Conservation (phyloP, 306 rosid genomes). For the Vigna radiata region DNA sequence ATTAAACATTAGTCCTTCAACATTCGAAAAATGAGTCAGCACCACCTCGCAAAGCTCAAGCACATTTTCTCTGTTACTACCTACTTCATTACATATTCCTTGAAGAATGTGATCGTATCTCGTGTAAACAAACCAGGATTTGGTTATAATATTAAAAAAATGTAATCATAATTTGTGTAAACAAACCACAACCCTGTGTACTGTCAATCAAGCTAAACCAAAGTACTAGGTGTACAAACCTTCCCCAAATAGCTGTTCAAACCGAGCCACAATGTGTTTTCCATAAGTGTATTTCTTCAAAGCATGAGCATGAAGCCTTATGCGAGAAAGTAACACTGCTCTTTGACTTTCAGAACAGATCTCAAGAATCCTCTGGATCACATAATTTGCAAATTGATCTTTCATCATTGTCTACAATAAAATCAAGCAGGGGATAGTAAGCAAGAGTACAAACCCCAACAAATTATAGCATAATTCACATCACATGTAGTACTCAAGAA, state of each 20-base stretch:
- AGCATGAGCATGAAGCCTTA: slow-evolving; percentile 66
- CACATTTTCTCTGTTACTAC: not conserved
- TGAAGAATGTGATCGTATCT: slow-evolving; percentile 6
- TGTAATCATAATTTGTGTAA: slow-evolving; percentile 3
- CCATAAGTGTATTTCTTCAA: slow-evolving; percentile 84
- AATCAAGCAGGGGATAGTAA: slow-evolving; percentile 28
- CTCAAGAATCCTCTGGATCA: slow-evolving; percentile 73
- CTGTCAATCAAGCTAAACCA: slow-evolving; percentile 27
- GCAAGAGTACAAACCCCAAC: slow-evolving; percentile 31
- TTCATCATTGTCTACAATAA: slow-evolving; percentile 66
- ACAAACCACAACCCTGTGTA: slow-evolving; percentile 1
- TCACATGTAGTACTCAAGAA: slow-evolving; percentile 11
- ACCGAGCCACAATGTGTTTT: slow-evolving; percentile 77
- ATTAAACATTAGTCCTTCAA: slow-evolving; percentile 11
- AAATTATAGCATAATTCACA: not conserved
- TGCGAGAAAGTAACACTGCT: slow-evolving; percentile 52
- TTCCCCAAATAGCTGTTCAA: slow-evolving; percentile 55
- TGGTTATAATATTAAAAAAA: slow-evolving; percentile 11
- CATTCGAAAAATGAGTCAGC: not conserved
- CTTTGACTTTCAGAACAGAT: slow-evolving; percentile 66
- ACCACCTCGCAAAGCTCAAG: slow-evolving; percentile 8
- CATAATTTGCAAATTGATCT: slow-evolving; percentile 73
- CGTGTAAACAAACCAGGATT: slow-evolving; percentile 19
- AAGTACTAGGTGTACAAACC: slow-evolving; percentile 42
- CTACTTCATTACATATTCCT: slow-evolving; percentile 20